Evolutionary conservation across 768 basidiomycete species (phyloP).

Genomic region (Suillus subaureus): DNA sequence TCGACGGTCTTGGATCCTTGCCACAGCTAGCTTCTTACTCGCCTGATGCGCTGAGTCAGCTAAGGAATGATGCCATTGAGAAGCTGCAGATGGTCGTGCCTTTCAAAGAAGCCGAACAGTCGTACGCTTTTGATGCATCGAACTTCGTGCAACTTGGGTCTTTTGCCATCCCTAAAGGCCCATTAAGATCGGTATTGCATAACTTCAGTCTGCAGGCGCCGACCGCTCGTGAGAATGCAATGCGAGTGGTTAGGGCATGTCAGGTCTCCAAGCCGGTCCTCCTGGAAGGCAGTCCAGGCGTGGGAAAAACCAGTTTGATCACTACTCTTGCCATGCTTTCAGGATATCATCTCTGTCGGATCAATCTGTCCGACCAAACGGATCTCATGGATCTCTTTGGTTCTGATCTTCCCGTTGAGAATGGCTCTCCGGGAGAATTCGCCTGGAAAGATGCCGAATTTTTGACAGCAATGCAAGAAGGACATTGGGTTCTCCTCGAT

Average conservation of each 20-base stretch:
- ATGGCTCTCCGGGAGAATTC: slow-evolving; percentile 89
- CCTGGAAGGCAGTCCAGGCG: slow-evolving; percentile 96
- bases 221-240: slow-evolving; percentile 84
- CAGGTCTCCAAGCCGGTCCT: slow-evolving; percentile 91
- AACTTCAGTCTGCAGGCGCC: slow-evolving; percentile 85
- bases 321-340: slow-evolving; percentile 81
- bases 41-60: slow-evolving; percentile 51
- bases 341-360: slow-evolving; percentile 82
- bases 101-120: slow-evolving; percentile 28
- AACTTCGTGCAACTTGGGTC: slow-evolving; percentile 62
- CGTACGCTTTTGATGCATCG: slow-evolving; percentile 36
- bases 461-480: slow-evolving; percentile 88
- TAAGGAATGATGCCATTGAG: slow-evolving; percentile 59
- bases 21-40: slow-evolving; percentile 74
- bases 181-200: slow-evolving; percentile 34
- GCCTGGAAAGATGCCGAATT: slow-evolving; percentile 98
- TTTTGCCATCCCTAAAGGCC: slow-evolving; percentile 72
- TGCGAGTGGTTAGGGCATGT: slow-evolving; percentile 86
- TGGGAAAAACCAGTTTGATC: slow-evolving; percentile 95
- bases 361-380: slow-evolving; percentile 98
- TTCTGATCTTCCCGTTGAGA: slow-evolving; percentile 93
- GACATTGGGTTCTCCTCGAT: slow-evolving; percentile 96
- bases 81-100: slow-evolving; percentile 64
- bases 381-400: slow-evolving; percentile 96
- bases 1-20: slow-evolving; percentile 85